Base-by-base conservation (phyloP, 768 basidiomycete genomes). In the Lanmaoa pseudosensibilis region DNA sequence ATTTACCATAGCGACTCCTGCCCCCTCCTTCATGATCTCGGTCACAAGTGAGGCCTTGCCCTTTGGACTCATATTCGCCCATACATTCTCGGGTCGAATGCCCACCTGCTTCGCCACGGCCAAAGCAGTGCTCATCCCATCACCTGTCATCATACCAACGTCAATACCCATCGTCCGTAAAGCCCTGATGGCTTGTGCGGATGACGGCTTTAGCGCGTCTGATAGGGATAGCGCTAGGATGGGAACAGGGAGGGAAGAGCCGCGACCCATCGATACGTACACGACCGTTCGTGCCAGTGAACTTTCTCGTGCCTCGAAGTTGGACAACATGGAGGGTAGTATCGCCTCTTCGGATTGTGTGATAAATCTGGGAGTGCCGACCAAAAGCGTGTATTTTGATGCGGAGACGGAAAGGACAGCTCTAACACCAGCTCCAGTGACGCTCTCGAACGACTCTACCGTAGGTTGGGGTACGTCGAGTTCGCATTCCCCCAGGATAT, bases 91-190 rank as follows among this genome's bases (percentile, higher is more conserved):
- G 0, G 85, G 78, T 33, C 75, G 74, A 64, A 99, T 95, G 0
- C 97, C 97, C 32, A 96, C 89, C 67, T 95, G 87, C 62, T 83
- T 83, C 43, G 96, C 97, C 49, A 98, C 83, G 5, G 95, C 94
- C 33, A 86, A 65, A 3, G 95, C 97, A 4, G 96, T 98, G 5
- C 78, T 80, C 69, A 83, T 84, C 21, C 90, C 84, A 62, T 99
- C 97, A 2, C 97, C 97, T 1, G 97, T 98, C 81, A 98, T 84
- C 86, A 99, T 86, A 57, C 84, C 83, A 19, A 98, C 94, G 55
- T 88, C 86, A 62, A 99, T 88, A 3, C 95, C 95, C 94, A 98
- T 96, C 46, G 73, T 77, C 58, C 87, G 81, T 43, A 99, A 74
- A 0, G 94, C 90, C 49, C 74, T 74, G 62, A 99, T 88, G 0